Evolutionary conservation across 805 yeast species (phyloP), one percentile per base, ranked within the genome.

Genomic region (Wickerhamomyces strasburgensis): DNA sequence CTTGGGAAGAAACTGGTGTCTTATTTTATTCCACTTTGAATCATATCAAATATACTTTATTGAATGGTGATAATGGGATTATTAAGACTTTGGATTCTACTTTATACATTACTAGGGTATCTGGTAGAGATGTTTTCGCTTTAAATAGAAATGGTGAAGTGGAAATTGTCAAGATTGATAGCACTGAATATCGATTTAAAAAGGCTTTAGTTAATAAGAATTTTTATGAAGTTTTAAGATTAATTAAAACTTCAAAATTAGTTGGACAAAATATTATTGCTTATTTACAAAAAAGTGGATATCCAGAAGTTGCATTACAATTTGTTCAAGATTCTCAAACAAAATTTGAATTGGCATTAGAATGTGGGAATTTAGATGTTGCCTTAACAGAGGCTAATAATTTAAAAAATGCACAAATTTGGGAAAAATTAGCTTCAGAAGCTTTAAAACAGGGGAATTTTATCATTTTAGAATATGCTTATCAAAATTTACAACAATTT

Each of bases 181-280:
- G 98, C 28, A 90, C 98, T 24, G 99, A 93, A 66, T 93, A 85
- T 67, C 76, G 97, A 54, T 93, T 93, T 75, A 93, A 93, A 70
- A 83, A 80, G 56, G 95, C 98, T 7, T 69, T 93, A 49, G 83
- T 90, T 29, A 86, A 82, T 67, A 83, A 81, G 59, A 87, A 93
- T 61, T 90, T 87, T 67, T 78, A 77, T 48, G 98, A 93, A 64
- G 98, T 93, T 14, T 72, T 89, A 48, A 76, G 96, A 49, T 78
- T 93, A 49, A 93, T 93, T 61, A 80, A 78, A 56, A 78, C 74
- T 40, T 89, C 98, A 16, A 88, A 85, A 54, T 72, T 93, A 56
- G 98, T 93, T 35, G 99, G 99, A 47, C 97, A 94, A 67, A 87
- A 89, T 60, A 93, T 93, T 57, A 89, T 93, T 59, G 93, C 94